phyloP scores from a whole-genome alignment of 2,329 filamentous ascomycete genomes.

The Aspergillus novoparasiticus region DNA sequence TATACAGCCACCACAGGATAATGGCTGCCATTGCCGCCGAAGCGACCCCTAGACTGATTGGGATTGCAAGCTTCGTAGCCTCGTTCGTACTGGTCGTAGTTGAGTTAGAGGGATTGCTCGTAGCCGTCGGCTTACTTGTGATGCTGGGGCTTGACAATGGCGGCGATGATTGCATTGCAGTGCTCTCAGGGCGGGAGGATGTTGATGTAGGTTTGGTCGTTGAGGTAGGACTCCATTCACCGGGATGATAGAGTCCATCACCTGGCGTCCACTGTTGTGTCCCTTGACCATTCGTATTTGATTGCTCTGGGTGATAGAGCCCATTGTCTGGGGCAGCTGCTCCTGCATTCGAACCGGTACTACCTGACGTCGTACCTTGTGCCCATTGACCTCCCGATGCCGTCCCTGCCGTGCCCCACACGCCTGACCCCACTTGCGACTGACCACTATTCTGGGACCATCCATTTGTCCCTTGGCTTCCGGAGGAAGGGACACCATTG shows the following conservation, averaged over 20 bases:
- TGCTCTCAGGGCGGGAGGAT: neutral
- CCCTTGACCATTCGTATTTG: too few relatives aligned
- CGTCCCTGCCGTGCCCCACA: too few relatives aligned
- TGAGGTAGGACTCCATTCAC: too few relatives aligned
- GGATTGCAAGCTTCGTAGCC: neutral
- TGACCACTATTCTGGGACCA: neutral
- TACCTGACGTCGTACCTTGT: neutral
- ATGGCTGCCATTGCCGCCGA: neutral
- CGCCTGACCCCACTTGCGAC: too few relatives aligned
- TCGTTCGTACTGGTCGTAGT: neutral
- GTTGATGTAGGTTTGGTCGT: neutral
- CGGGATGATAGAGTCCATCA: too few relatives aligned
- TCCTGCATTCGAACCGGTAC: neutral
- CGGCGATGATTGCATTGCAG: neutral
- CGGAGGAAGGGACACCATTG: neutral
- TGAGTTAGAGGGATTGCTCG: neutral
- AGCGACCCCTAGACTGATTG: neutral
- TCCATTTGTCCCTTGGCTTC: neutral
- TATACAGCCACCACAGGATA: neutral
- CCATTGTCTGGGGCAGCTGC: too few relatives aligned
- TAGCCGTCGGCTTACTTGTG: neutral
- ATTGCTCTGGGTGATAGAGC: too few relatives aligned
- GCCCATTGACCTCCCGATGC: too few relatives aligned
- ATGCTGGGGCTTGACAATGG: neutral
- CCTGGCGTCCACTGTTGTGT: too few relatives aligned